Percentiles rank a stretch among this genome's conserved stretches.
Evolutionary conservation across 371 early-diverging fungal species (phyloP).

Genomic region (Lichtheimia corymbifera): DNA sequence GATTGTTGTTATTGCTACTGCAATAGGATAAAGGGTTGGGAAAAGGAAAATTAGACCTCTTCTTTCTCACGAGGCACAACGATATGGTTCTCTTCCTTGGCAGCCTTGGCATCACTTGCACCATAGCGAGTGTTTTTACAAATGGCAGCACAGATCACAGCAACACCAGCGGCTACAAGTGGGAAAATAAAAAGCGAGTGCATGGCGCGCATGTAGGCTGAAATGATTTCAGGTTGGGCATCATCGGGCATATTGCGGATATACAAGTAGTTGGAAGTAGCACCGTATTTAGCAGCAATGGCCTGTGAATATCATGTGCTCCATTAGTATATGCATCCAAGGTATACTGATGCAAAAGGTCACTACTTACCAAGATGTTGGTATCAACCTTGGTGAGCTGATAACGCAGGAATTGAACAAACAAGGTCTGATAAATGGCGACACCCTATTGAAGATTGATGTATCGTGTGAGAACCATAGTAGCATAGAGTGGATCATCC

Average conservation of each 20-base stretch:
- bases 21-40: too few species aligned
- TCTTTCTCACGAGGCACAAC: too few species aligned
- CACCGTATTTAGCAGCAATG: constrained; percentile 25
- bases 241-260: constrained; percentile 35
- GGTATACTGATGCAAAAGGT: too few species aligned
- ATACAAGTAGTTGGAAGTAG: constrained; percentile 30
- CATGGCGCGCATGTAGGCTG: constrained; percentile 59
- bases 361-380: constrained; percentile 13
- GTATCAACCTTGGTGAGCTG: constrained; percentile 12
- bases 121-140: constrained; percentile 40
- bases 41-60: too few species aligned
- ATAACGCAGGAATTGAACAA: constrained; percentile 11
- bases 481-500: not conserved
- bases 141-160: constrained; percentile 49
- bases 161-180: constrained; percentile 54
- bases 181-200: constrained; percentile 57
- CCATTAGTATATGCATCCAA: too few species aligned
- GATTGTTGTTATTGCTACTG: too few species aligned
- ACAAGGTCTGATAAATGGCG: constrained; percentile 36
- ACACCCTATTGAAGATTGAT: constrained; percentile 21
- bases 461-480: not conserved
- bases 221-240: constrained; percentile 41
- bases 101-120: not conserved
- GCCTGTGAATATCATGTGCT: constrained; percentile 1
- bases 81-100: too few species aligned